Evolutionary conservation across 176 grass and related monocot genomes (phyloP), one percentile per base, ranked within the genome.

Genomic region (Rhynchospora pubera): DNA sequence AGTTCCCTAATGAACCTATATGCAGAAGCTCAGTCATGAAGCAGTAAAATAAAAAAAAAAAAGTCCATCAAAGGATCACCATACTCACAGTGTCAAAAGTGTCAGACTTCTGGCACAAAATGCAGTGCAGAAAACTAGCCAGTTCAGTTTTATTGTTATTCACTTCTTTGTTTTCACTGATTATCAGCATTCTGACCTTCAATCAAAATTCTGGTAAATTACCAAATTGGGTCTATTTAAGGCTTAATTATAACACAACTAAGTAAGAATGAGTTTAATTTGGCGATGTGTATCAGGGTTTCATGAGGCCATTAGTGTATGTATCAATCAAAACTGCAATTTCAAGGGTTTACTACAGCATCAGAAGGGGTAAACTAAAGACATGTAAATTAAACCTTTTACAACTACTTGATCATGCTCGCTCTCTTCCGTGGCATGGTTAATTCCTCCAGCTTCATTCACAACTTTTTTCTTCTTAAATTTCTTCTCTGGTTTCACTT

Each of bases 401-500:
- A 16, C 44, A 62, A 19, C 42, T 19, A 2, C 0, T 83, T 57
- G 73, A 87, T 73, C 73, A 81, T 91, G 66, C 14, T 43, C 11
- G 6, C 34, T 64, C 19, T 32, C 64, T 55, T 86, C 52, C 32
- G 42, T 23, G 16, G 68, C 67, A 14, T 1, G n/a, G 65, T 85
- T 80, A n/a, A 83, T 52, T 63, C 79, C 60, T 5, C 66, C 48
- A 4, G 82, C 28, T 11, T 39, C 47, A 56, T 91, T 65, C 34
- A 89, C 62, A 64, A 16, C 23, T 77, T 62, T 83, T 10, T 64
- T 87, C 60, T 94, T 93, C 84, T 91, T 94, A 44, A 62, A 62
- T 88, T 77, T 94, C 82, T 87, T 89, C 87, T 91, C 86, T 74
- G 56, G 79, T 84, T 94, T 89, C 82, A 94, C 87, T 72, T 86